Conservation (phyloP, 2,329 filamentous ascomycete species). For the Pestalotiopsis sp. region DNA sequence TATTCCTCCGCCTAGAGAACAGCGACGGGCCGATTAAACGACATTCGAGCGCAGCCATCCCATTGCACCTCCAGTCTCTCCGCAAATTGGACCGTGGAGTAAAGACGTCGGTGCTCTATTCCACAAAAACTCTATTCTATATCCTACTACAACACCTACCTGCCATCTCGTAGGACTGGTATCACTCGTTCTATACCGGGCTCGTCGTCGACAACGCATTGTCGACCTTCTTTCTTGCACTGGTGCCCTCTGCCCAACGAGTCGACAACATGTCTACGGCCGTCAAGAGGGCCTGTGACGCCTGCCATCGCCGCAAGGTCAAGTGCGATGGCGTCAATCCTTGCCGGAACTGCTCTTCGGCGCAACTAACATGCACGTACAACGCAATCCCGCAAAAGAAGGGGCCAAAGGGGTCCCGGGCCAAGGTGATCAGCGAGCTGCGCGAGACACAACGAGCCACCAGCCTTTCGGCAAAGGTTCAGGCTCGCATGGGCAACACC, state of each 20-base stretch:
- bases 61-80: conserved; percentile 26
- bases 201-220: background rate
- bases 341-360: conserved; percentile 69
- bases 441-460: conserved; percentile 68
- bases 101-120: conserved; percentile 11
- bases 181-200: background rate
- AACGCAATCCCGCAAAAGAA: conserved; percentile 76
- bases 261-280: conserved; percentile 33
- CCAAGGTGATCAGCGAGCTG: conserved; percentile 74
- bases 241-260: background rate
- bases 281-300: conserved; percentile 62
- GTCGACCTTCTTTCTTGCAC: background rate
- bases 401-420: conserved; percentile 71
- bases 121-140: conserved; percentile 9
- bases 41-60: conserved; percentile 17
- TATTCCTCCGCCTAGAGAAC: conserved; percentile 31
- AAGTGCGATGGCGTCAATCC: conserved; percentile 72
- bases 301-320: conserved; percentile 73
- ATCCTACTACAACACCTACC: background rate
- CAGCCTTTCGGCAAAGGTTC: conserved; percentile 61
- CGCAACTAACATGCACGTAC: conserved; percentile 70
- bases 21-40: conserved; percentile 34
- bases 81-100: conserved; percentile 17
- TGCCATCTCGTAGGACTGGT: background rate
- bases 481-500: conserved; percentile 56